Percentiles rank a stretch among this genome's conserved stretches.
phyloP scores from a whole-genome alignment of 1,284 basidiomycete species.

The Ustilago loliicola region DNA sequence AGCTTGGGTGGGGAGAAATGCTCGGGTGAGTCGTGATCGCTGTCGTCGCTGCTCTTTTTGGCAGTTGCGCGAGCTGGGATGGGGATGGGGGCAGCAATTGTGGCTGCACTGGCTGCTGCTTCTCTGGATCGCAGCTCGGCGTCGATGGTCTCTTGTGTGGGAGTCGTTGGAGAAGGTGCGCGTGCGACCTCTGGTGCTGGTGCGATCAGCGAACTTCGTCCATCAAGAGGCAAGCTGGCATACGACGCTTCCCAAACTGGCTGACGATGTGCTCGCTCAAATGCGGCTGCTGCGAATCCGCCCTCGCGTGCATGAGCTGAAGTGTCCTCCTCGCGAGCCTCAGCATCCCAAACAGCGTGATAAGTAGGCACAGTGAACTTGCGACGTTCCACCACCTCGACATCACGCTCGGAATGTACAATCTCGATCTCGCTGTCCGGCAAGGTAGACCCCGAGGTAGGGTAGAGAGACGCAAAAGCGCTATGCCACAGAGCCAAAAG shows the following conservation, averaged over 20 bases:
- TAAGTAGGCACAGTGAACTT: constrained; percentile 80
- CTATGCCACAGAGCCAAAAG: constrained; percentile 91
- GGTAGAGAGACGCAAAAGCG: constrained; percentile 88
- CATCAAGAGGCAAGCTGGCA: constrained; percentile 83
- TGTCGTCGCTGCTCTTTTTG: constrained; percentile 16
- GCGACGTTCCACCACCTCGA: constrained; percentile 71
- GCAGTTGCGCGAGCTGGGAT: constrained; percentile 10
- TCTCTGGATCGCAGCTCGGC: constrained; percentile 21
- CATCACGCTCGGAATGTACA: constrained; percentile 56
- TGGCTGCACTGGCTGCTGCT: not conserved
- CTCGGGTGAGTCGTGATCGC: constrained; percentile 31
- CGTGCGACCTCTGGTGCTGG: constrained; percentile 72
- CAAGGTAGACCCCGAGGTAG: constrained; percentile 71
- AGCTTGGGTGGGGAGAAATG: constrained; percentile 64
- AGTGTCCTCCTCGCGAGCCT: constrained; percentile 34
- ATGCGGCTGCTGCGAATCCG: not conserved
- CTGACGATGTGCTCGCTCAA: constrained; percentile 44
- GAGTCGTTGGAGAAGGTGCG: constrained; percentile 57
- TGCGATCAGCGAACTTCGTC: constrained; percentile 85
- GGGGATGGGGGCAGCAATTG: constrained; percentile 15
- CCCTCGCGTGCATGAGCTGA: not conserved
- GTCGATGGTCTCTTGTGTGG: constrained; percentile 42
- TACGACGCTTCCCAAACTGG: constrained; percentile 77
- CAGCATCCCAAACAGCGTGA: constrained; percentile 80
- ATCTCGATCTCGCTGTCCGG: constrained; percentile 55